A percentile compares a stretch with the other conserved stretches of the same genome.
phyloP scores from a whole-genome alignment of 495 filamentous ascomycete genomes.

The Aspergillus sclerotiicarbonarius region DNA sequence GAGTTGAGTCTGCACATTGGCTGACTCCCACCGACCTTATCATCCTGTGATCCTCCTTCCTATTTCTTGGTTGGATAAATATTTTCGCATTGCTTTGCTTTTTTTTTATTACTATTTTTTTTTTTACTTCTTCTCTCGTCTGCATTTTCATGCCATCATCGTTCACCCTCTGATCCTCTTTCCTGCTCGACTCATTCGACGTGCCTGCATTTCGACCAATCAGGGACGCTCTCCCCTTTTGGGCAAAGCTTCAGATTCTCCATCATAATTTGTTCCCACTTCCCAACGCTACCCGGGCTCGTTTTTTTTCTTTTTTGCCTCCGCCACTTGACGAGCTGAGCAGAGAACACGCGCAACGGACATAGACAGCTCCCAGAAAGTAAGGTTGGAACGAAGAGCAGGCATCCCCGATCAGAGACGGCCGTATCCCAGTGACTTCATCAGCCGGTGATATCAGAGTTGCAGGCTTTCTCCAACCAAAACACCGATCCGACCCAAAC shows the following conservation, averaged over 20 bases:
- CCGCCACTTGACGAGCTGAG: slow-evolving; percentile 14
- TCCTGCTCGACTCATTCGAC: background rate
- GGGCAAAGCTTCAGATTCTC: slow-evolving; percentile 21
- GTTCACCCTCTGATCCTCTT: background rate
- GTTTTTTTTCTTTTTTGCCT: slow-evolving; percentile 12
- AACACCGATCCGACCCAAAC: background rate
- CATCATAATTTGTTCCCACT: slow-evolving; percentile 19
- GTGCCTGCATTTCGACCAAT: slow-evolving; percentile 12
- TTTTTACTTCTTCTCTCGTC: background rate
- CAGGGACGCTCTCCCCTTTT: slow-evolving; percentile 12
- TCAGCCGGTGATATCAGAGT: background rate
- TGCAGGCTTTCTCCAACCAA: background rate
- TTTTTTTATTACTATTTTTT: too few relatives aligned
- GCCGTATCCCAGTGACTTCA: background rate
- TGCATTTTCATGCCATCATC: background rate
- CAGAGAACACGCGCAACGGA: slow-evolving; percentile 5
- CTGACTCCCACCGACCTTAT: too few relatives aligned
- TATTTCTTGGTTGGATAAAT: too few relatives aligned
- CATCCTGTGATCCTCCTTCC: too few relatives aligned
- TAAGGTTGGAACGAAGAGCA: slow-evolving; percentile 1
- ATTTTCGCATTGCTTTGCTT: too few relatives aligned
- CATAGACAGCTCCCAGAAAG: background rate
- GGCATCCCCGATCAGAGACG: background rate
- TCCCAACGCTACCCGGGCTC: slow-evolving; percentile 9
- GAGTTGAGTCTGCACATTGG: too few relatives aligned